Evolutionary conservation across 208 protist genomes (phyloP).

Genomic region (Zelonia costaricensis): DNA sequence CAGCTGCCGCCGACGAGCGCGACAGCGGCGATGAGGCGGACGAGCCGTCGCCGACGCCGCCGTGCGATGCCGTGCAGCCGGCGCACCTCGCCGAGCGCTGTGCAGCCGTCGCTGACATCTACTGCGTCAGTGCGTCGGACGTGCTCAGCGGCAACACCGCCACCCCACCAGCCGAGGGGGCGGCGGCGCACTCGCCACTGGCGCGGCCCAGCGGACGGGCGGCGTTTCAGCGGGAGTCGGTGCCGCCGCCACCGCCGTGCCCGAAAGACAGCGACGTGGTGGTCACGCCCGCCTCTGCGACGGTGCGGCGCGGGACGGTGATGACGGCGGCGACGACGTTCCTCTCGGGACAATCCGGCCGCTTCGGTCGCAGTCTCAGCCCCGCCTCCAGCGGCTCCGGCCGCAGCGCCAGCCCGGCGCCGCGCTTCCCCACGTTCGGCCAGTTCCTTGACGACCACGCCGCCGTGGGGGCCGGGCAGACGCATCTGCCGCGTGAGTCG

Average conservation of each 20-base stretch:
- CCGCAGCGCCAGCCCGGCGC: constrained; percentile 60
- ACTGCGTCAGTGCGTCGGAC: not conserved
- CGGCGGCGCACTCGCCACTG: constrained; percentile 4
- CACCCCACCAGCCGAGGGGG: not conserved
- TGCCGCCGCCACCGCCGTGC: not conserved
- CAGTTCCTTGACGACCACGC: constrained; percentile 73
- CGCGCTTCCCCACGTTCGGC: constrained; percentile 79
- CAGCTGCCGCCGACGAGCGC: not conserved
- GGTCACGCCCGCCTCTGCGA: not conserved
- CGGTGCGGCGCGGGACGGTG: not conserved
- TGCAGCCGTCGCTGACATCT: constrained; percentile 27
- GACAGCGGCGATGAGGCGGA: not conserved
- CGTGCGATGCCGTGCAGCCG: not conserved
- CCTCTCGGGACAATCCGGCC: not conserved
- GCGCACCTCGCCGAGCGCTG: constrained; percentile 11
- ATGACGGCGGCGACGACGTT: not conserved
- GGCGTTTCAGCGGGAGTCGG: constrained; percentile 21
- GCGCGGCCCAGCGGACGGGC: constrained; percentile 16
- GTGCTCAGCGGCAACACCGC: not conserved
- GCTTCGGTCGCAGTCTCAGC: constrained; percentile 22
- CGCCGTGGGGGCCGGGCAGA: constrained; percentile 16
- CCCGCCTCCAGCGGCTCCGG: constrained; percentile 17
- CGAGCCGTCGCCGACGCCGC: not conserved
- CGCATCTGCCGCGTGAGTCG: constrained; percentile 20
- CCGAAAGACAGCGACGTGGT: not conserved